phyloP scores from a whole-genome alignment of 768 basidiomycete species.

The Naematelia encephala region DNA sequence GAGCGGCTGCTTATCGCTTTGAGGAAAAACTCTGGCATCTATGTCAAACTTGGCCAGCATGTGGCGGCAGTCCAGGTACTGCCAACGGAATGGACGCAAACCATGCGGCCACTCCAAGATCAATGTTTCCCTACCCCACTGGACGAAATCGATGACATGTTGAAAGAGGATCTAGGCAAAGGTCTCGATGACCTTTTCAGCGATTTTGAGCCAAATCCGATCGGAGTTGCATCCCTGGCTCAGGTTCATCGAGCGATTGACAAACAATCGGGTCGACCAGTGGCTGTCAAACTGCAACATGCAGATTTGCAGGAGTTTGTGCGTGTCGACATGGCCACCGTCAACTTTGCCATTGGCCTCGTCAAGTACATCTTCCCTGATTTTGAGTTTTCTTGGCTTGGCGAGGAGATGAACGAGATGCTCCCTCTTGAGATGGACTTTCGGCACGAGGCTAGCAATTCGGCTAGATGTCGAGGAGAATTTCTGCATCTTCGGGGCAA shows the following conservation, averaged over 20 bases:
- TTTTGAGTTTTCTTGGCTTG: conserved; percentile 90
- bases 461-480: conserved; percentile 65
- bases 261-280: conserved; percentile 65
- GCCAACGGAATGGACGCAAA: conserved; percentile 63
- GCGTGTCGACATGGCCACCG: conserved; percentile 64
- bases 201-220: conserved; percentile 78
- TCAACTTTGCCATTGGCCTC: conserved; percentile 62
- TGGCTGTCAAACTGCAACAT: conserved; percentile 81
- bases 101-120: conserved; percentile 64
- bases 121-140: conserved; percentile 86
- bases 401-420: conserved; percentile 80
- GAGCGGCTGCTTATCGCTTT: conserved; percentile 74
- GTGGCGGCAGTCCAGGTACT: conserved; percentile 64
- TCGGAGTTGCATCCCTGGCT: conserved; percentile 90
- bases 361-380: conserved; percentile 92
- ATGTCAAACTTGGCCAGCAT: conserved; percentile 70
- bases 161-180: conserved; percentile 68
- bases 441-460: conserved; percentile 79
- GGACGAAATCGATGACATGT: conserved; percentile 69
- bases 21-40: conserved; percentile 65
- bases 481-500: conserved; percentile 65
- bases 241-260: conserved; percentile 87
- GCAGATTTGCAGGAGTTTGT: conserved; percentile 90
- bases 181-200: conserved; percentile 70
- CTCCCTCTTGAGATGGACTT: conserved; percentile 92